Base-by-base conservation (phyloP, 495 filamentous ascomycete genomes). In the Thozetella sp. region DNA sequence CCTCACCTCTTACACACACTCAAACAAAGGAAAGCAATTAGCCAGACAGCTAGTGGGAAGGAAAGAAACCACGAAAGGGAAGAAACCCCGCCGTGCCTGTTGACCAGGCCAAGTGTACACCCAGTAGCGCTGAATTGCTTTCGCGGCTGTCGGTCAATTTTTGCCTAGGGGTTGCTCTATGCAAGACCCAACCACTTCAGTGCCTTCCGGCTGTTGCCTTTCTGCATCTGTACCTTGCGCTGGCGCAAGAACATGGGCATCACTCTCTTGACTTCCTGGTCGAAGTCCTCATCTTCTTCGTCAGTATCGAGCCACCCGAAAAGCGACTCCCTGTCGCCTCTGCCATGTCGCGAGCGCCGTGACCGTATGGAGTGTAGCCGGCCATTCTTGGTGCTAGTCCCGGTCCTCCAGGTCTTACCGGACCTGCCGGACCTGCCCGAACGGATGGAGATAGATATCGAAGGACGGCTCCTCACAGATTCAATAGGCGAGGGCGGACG, bases 161-260 rank as follows among this genome's bases (percentile, higher is more conserved):
- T n/a, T n/a, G n/a, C n/a, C n/a, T n/a, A n/a, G n/a, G n/a, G n/a
- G n/a, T n/a, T n/a, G n/a, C n/a, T n/a, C n/a, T 45, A 66, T 3
- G 69, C 57, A 12, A 76, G 64, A n/a, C 72, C 72, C 1, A 75
- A 61, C 64, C 69, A 75, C 58, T 71, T 72, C 22, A 75, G 61
- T 27, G 72, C 72, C 56, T 75, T 75, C 6, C 65, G 63, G 37
- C 66, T 70, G 26, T 60, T 71, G 9, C 63, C 64, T 58, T 70
- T 71, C 22, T 63, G 66, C 34, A 63, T 53, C 0, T 37, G 43
- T n/a, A 48, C 20, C 4, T 48, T 48, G 1, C 51, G 17, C 23
- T 57, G 59, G 19, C 59, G 52, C 25, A 67, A 59, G 20, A 67
- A 75, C 26, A 72, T 60, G 17, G 72, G 69, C 66, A 75, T 73